A percentile compares a stretch with the other conserved stretches of the same genome.
phyloP scores from a whole-genome alignment of 2,329 filamentous ascomycete species.

The Calonectria hawksworthii region DNA sequence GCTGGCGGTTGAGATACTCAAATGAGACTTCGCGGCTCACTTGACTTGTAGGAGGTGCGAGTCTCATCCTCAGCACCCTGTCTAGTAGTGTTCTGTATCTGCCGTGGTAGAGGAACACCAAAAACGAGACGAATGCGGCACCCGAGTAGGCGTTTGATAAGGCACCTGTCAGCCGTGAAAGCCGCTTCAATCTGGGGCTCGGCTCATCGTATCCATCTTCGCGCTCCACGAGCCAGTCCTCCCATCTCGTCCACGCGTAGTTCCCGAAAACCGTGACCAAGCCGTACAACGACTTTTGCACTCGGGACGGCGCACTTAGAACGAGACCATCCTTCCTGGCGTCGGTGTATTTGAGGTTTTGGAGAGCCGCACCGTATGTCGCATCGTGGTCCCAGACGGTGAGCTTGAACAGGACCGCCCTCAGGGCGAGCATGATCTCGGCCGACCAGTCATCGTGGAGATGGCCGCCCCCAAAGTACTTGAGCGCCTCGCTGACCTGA shows the following conservation, averaged over 20 bases:
- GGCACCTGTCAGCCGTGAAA: constrained; percentile 79
- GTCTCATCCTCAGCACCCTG: constrained; percentile 83
- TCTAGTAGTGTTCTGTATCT: constrained; percentile 93
- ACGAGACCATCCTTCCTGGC: constrained; percentile 76
- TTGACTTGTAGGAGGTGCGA: constrained; percentile 87
- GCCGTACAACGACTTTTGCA: constrained; percentile 89
- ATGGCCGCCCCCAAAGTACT: constrained; percentile 83
- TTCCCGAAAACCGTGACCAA: constrained; percentile 87
- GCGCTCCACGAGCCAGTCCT: constrained; percentile 83
- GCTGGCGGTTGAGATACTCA: constrained; percentile 96
- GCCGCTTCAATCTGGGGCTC: constrained; percentile 62
- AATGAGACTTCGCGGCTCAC: constrained; percentile 94
- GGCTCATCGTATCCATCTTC: constrained; percentile 81
- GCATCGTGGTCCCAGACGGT: constrained; percentile 97
- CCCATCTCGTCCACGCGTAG: constrained; percentile 94
- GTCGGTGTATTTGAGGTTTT: constrained; percentile 92
- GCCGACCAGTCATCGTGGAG: constrained; percentile 88
- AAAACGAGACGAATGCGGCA: constrained; percentile 86
- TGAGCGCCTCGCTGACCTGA: constrained; percentile 89
- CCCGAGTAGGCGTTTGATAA: constrained; percentile 83
- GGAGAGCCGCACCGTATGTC: constrained; percentile 92
- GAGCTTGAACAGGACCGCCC: constrained; percentile 90
- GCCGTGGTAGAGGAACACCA: constrained; percentile 92
- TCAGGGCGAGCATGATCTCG: constrained; percentile 84
- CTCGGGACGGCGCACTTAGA: constrained; percentile 78